Percentiles rank a stretch among this genome's conserved stretches.
Conservation (phyloP, 2,329 filamentous ascomycete species). For the Xylaria sp. region DNA sequence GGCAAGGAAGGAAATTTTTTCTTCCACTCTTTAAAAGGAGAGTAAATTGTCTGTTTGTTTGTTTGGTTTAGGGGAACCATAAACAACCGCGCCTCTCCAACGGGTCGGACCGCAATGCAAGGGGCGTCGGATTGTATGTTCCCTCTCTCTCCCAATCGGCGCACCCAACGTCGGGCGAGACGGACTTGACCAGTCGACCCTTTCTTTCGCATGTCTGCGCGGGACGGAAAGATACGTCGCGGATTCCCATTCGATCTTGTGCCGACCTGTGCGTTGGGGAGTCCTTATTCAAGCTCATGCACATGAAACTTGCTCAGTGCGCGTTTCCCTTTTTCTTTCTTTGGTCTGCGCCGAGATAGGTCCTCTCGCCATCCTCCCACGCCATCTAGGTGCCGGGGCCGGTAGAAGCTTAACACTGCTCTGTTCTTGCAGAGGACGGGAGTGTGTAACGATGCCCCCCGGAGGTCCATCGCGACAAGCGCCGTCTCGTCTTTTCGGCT, state of each 20-base stretch:
- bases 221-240: constrained; percentile 14
- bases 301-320: not conserved
- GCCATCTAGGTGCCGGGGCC: constrained; percentile 11
- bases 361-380: constrained; percentile 2
- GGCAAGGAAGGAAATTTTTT: not conserved
- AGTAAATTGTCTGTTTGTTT: not conserved
- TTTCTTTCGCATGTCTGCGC: not conserved
- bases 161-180: not conserved
- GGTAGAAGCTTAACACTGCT: not conserved
- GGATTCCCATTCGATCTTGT: not conserved
- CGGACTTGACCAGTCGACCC: not conserved
- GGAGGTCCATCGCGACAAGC: no score
- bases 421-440: not conserved
- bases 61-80: not conserved
- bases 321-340: not conserved
- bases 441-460: not conserved
- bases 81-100: not conserved
- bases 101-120: constrained; percentile 14
- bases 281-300: not conserved
- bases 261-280: not conserved
- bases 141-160: constrained; percentile 4
- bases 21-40: not conserved
- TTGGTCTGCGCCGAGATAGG: constrained; percentile 13
- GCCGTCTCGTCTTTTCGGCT: not conserved
- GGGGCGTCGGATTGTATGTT: not conserved